A percentile compares a stretch with the other conserved stretches of the same genome.
These are phyloP conservation scores for Trypanosoma avium DNA, from an alignment of 208 protist genomes.

Conservation along the genomic window DNA sequence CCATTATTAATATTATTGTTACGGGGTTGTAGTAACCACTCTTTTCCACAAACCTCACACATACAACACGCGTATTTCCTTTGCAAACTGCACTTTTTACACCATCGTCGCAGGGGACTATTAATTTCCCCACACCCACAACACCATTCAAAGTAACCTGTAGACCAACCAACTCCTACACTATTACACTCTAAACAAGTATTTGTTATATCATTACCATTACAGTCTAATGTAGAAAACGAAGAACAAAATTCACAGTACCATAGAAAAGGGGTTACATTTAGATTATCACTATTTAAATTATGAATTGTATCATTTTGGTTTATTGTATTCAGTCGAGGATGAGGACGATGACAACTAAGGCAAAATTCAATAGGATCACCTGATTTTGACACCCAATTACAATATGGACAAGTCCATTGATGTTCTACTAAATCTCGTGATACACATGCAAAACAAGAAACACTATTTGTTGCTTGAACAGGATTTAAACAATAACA, in stretches of 20 bases:
- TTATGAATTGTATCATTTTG: not conserved
- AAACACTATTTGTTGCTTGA: not conserved
- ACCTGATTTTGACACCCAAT: constrained; percentile 30
- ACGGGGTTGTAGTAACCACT: constrained; percentile 12
- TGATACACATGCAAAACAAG: constrained; percentile 47
- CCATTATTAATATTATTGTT: constrained; percentile 4
- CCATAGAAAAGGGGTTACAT: constrained; percentile 14
- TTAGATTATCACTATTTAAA: no score
- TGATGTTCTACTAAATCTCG: constrained; percentile 30
- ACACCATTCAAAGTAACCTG: constrained; percentile 47
- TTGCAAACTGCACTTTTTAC: constrained; percentile 45
- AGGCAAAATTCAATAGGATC: constrained; percentile 46
- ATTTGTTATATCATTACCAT: not conserved
- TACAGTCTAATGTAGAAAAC: constrained; percentile 4
- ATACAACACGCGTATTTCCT: constrained; percentile 13
- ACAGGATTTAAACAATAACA: constrained; percentile 40
- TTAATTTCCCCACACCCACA: constrained; percentile 72
- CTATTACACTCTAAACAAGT: constrained; percentile 16
- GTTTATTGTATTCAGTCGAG: not conserved
- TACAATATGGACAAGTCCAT: constrained; percentile 62
- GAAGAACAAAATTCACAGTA: constrained; percentile 24
- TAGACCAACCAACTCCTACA: constrained; percentile 25
- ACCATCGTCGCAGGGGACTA: constrained; percentile 41
- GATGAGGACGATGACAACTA: constrained; percentile 53
- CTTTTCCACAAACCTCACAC: constrained; percentile 18